These are phyloP conservation scores for Penicillium soppii DNA, from an alignment of 495 filamentous ascomycete species.

Conservation along the genomic window DNA sequence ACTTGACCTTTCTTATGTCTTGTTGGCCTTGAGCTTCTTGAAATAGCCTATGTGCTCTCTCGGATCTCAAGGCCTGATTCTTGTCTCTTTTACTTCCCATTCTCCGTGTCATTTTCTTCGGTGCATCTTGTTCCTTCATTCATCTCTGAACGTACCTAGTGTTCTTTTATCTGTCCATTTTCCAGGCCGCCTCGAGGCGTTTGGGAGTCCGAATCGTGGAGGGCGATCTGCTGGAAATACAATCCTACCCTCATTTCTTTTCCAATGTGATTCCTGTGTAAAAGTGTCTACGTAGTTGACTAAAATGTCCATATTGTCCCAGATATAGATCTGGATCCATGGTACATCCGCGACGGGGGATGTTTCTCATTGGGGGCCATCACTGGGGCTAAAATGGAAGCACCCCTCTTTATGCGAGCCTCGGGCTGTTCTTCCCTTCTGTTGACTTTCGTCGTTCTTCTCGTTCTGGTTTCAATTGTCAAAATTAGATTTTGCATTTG, in stretches of 20 bases:
- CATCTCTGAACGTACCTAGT: constrained; percentile 20
- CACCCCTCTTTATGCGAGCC: constrained; percentile 4
- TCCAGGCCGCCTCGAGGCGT: constrained; percentile 24
- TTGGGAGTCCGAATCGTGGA: constrained; percentile 21
- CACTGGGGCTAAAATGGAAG: too few relatives aligned
- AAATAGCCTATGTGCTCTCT: neutral
- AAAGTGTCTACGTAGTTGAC: too few relatives aligned
- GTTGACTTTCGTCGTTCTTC: too few relatives aligned
- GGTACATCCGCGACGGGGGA: neutral
- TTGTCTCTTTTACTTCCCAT: constrained; percentile 9
- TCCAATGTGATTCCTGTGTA: neutral
- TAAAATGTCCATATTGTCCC: too few relatives aligned
- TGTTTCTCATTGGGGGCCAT: neutral
- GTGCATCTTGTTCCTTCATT: constrained; percentile 5
- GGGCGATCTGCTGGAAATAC: constrained; percentile 17
- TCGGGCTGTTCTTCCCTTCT: neutral
- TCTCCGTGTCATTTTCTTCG: constrained; percentile 11
- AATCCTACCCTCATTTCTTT: neutral
- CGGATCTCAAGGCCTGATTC: constrained; percentile 4
- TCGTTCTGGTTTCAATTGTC: too few relatives aligned
- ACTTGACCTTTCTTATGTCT: constrained; percentile 20
- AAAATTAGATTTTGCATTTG: too few relatives aligned
- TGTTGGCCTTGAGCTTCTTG: constrained; percentile 1
- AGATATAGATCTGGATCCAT: constrained; percentile 4
- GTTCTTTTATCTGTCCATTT: constrained; percentile 16